Evolutionary conservation across 495 filamentous ascomycete species (phyloP), one percentile per base, ranked within the genome.

Genomic region (Aspergillus incahuasiensis): DNA sequence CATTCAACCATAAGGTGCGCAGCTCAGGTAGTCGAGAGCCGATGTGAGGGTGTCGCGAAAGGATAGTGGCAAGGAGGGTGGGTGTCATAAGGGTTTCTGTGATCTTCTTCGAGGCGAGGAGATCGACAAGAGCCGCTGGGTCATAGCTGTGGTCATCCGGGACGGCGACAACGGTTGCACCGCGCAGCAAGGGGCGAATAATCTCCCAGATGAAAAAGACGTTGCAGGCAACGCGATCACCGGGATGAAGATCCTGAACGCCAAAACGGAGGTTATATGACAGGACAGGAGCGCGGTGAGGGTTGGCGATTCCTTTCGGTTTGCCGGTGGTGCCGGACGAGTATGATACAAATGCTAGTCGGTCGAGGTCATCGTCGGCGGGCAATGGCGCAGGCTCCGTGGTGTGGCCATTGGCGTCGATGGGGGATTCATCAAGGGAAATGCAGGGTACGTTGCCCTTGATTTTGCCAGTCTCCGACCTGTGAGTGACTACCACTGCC

Each of bases 21-120:
- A 88, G 65, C 16, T 85, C 69, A 3, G 83, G 81, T 1, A 88
- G 72, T 47, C 80, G 79, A 8, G 63, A 53, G 9, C 72, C 75
- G 20, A 88, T 75, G n/a, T 80, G 68, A 5, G 81, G 75, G 55
- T 86, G 78, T 6, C 82, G 77, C 9, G 82, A 67, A 13, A 88
- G 77, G 2, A 87, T 77, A 6, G 84, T 83, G 16, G 84, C 81
- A 9, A 88, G 67, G 8, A 88, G 74, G 0, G 85, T 88, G 0
- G 85, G 85, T n/a, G 85, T 88, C 84, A 88, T 87, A 45, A 88
- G 75, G 11, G 85, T 87, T 60, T 88, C 85, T 18, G 84, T 88
- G 55, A 86, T 74, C 9, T 68, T 65, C 62, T 79, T 81, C 6
- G 75, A 62, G 1, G 74, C 64, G 8, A 88, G 80, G 12, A 87